Percentiles rank a stretch among this genome's conserved stretches.
phyloP scores from a whole-genome alignment of 176 grass and related monocot species.

The Miscanthus lutarioriparius region DNA sequence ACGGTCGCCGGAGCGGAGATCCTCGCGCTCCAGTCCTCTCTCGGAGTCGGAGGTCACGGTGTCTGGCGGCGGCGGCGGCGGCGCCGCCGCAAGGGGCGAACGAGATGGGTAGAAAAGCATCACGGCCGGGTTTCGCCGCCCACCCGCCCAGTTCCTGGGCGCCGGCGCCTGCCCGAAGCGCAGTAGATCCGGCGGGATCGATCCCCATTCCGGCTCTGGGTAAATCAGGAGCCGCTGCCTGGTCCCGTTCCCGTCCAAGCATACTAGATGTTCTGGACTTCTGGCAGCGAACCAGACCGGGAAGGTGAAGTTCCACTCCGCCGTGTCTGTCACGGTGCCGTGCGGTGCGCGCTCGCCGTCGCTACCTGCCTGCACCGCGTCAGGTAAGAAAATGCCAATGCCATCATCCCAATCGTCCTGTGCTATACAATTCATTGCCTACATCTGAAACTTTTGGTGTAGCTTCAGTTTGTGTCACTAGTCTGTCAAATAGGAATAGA shows the following conservation, averaged over 20 bases:
- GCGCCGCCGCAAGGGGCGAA: too few species aligned
- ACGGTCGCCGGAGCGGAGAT: too few species aligned
- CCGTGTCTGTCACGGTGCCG: background rate
- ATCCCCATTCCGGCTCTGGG: background rate
- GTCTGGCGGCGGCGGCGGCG: too few species aligned
- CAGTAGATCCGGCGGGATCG: background rate
- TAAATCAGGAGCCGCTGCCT: background rate
- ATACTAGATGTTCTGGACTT: background rate
- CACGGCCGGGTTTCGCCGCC: background rate
- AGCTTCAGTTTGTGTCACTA: background rate
- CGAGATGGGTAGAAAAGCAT: too few species aligned
- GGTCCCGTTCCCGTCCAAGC: background rate
- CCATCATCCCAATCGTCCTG: background rate
- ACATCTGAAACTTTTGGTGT: background rate
- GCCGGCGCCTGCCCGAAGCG: background rate
- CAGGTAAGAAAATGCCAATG: background rate
- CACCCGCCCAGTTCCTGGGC: background rate
- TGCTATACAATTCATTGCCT: background rate
- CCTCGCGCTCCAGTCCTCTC: too few species aligned
- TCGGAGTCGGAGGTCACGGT: too few species aligned
- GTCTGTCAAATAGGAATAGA: background rate
- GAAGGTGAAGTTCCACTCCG: background rate
- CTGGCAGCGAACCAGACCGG: background rate
- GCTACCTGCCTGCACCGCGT: background rate
- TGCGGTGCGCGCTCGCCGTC: background rate